Evolutionary conservation across 163 green algal species (phyloP), one percentile per base, ranked within the genome.

Genomic region (Picocystis sp.): DNA sequence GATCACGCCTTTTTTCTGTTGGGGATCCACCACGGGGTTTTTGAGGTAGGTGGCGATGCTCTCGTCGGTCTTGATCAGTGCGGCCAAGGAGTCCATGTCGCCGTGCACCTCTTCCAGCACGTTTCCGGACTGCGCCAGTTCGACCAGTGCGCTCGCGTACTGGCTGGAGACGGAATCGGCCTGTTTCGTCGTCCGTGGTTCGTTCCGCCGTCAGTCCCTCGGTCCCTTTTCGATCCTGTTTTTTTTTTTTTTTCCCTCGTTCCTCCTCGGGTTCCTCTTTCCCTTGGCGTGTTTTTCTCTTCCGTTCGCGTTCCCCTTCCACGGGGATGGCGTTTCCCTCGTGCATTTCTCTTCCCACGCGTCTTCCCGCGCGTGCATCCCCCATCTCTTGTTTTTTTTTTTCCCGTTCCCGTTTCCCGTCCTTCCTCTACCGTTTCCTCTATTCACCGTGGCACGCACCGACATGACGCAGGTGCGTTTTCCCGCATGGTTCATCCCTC

Each of bases 81-180:
- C 52, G 14, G 64, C 52, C 11, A 92, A 35, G 3, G 67, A 57
- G 50, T 92, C 81, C 44, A 92, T 62, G 66, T 92, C 81, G 12
- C 58, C 61, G 69, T 92, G 44, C 44, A 50, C 21, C 8, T 24
- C 55, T 58, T 90, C 81, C 3, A 92, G 72, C 41, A 68, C 72
- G 41, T 65, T 65, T 58, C 77, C 80, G 50, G 71, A 64, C 46
- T 86, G 62, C 29, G 73, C 77, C 17, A 87, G 66, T 53, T 96
- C 86, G 5, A 95, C 50, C 23, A 97, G 72, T 11, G 88, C 88
- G 50, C 85, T 86, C 23, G 79, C 88, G 65, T 96, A 98, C 57
- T 85, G 75, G 17, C 65, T 65, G 8, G 79, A 79, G 41, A 86
- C 74, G 45, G 52, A 17, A 56, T 56, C 0, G 64, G 64, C 1